Base-by-base conservation (phyloP, 2,329 filamentous ascomycete genomes). In the Trichoderma semiorbis region DNA sequence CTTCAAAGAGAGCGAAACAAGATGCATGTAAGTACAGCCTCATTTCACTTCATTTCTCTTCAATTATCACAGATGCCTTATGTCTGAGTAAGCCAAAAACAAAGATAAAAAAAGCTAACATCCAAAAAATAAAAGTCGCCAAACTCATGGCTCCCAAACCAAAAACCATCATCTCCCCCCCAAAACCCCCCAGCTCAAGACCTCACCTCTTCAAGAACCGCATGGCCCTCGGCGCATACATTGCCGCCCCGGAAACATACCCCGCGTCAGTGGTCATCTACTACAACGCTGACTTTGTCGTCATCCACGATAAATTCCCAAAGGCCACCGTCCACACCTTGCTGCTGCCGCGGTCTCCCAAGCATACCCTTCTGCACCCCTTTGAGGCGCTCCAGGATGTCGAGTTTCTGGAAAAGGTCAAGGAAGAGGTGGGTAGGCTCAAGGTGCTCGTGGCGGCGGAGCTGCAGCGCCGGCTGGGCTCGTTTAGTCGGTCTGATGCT, bases 281-380 rank as follows among this genome's bases (percentile, higher is more conserved):
- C 76, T 84, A 91, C 81, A 89, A 89, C 76, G 84, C 89, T 12
- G 84, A 89, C 73, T 94, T 92, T 75, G 92, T 95, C 70, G 87
- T 90, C 24, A 93, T 98, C 79, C 87, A 91, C 76, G 96, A 99
- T 83, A 84, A 90, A 73, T 99, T 90, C 79, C 95, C 96, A 10
- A 99, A 98, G 81, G 89, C 93, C 4, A 90, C 88, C 4, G 85
- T 98, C 5, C 96, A 99, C 83, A 86, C 93, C 1, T 92, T 99
- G 3, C 88, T 98, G n/a, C 89, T 98, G 6, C 93, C 95, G 7
- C 92, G 95, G 64, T 88, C 92, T 53, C 78, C 85, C 1, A 77
- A 79, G 3, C 88, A 90, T 78, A 89, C 86, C 75, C 82, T 85
- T 7, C 83, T 89, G 12, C 92, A 97, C 76, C 95, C 95, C 0